Conservation (phyloP, 345 rosid genomes). For the Murraya paniculata region DNA sequence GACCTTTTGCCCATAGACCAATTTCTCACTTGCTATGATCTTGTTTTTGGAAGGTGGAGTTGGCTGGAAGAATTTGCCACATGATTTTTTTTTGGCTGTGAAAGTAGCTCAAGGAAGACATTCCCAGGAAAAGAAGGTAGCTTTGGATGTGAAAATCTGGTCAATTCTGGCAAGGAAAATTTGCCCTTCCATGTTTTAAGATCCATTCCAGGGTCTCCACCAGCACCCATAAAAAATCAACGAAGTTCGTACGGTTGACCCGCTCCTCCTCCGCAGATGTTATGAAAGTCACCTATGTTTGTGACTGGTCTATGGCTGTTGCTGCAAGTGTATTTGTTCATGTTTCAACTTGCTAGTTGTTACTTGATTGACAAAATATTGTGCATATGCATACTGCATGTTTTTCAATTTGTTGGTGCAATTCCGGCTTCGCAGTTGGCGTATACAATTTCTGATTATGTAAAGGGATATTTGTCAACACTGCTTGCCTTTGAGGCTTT, state of each 20-base stretch:
- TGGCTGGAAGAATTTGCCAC: background rate
- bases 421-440: background rate
- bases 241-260: too few relatives aligned
- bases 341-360: background rate
- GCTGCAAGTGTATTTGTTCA: background rate
- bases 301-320: background rate
- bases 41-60: conserved; percentile 7
- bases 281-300: background rate
- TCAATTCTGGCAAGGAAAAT: background rate
- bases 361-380: background rate
- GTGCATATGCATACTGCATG: background rate
- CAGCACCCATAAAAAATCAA: background rate
- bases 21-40: conserved; percentile 2
- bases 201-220: background rate
- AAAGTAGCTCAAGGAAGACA: conserved; percentile 2
- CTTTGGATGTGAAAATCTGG: background rate
- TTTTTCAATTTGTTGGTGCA: background rate
- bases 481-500: background rate
- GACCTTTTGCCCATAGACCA: background rate
- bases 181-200: background rate
- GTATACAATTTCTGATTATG: background rate
- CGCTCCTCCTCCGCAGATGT: background rate
- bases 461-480: background rate
- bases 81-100: background rate
- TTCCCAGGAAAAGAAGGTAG: conserved; percentile 3